Conservation (phyloP, 257 asterid genomes). For the Orobanche coerulescens region DNA sequence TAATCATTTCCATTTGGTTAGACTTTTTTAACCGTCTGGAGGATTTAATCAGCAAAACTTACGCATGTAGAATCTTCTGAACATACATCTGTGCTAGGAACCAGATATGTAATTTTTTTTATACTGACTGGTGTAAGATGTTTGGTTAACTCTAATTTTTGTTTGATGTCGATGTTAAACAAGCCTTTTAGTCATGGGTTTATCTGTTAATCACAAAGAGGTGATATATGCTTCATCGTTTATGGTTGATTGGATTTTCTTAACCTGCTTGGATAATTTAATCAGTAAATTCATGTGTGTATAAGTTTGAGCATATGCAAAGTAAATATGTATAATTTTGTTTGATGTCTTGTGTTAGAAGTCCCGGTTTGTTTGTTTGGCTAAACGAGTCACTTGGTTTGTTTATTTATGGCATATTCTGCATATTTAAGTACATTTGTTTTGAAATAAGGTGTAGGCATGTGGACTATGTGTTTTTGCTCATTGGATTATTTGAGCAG, state of each 20-base stretch:
- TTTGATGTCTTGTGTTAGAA: too few relatives aligned
- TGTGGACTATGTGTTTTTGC: not conserved
- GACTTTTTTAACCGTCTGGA: not conserved
- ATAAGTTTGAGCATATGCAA: not conserved
- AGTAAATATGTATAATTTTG: too few relatives aligned
- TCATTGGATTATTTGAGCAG: not conserved
- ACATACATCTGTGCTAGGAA: constrained; percentile 3
- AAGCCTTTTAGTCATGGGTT: not conserved
- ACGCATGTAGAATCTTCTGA: not conserved
- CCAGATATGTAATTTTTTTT: not conserved
- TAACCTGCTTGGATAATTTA: not conserved
- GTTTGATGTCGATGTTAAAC: not conserved
- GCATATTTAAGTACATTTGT: not conserved
- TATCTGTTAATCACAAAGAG: too few relatives aligned
- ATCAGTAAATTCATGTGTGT: too few relatives aligned
- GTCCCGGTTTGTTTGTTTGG: too few relatives aligned
- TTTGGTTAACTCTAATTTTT: not conserved
- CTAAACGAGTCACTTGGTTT: too few relatives aligned
- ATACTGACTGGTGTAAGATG: not conserved
- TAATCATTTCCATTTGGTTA: constrained; percentile 5
- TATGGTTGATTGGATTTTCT: not conserved
- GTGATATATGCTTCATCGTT: too few relatives aligned
- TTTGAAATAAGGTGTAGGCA: not conserved
- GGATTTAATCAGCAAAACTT: not conserved
- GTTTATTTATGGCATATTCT: not conserved